phyloP scores from a whole-genome alignment of 2,329 filamentous ascomycete genomes.

The Clonostachys sp. region DNA sequence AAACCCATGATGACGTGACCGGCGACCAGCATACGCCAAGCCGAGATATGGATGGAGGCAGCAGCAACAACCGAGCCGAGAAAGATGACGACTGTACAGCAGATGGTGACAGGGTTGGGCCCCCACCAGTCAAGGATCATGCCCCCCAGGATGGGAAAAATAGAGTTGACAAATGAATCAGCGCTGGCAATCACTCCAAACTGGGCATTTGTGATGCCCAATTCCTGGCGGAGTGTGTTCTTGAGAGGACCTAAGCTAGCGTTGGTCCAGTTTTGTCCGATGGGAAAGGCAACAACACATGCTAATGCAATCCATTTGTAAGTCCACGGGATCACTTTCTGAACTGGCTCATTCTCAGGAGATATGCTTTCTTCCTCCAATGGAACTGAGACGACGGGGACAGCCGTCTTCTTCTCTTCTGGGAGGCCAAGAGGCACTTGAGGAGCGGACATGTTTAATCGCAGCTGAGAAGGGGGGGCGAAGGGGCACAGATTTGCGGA shows the following conservation, averaged over 20 bases:
- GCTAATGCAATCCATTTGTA: slow-evolving; percentile 15
- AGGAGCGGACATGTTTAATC: too few relatives aligned
- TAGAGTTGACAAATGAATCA: slow-evolving; percentile 14
- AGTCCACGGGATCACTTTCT: slow-evolving; percentile 6
- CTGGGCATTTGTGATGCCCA: slow-evolving; percentile 13
- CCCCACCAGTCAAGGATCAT: slow-evolving; percentile 16
- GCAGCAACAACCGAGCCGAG: slow-evolving; percentile 12
- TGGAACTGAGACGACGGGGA: too few relatives aligned
- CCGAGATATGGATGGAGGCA: slow-evolving; percentile 8
- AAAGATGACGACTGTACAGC: slow-evolving; percentile 10
- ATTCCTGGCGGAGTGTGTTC: slow-evolving; percentile 12
- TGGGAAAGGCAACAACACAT: slow-evolving; percentile 12
- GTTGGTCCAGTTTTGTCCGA: slow-evolving; percentile 12
- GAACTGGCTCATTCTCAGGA: too few relatives aligned
- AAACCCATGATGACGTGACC: slow-evolving; percentile 14
- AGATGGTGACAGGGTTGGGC: slow-evolving; percentile 11
- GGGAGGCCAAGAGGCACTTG: too few relatives aligned
- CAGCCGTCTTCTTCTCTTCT: too few relatives aligned
- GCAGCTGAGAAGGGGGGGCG: too few relatives aligned
- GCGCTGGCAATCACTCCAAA: slow-evolving; percentile 15
- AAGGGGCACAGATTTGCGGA: too few relatives aligned
- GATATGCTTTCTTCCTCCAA: too few relatives aligned
- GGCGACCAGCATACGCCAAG: slow-evolving; percentile 10
- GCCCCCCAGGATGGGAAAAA: slow-evolving; percentile 13
- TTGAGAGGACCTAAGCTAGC: slow-evolving; percentile 12